These are phyloP conservation scores for Ulota crispa DNA, from an alignment of 225 moss, liverwort and hornwort species.

Conservation along the genomic window DNA sequence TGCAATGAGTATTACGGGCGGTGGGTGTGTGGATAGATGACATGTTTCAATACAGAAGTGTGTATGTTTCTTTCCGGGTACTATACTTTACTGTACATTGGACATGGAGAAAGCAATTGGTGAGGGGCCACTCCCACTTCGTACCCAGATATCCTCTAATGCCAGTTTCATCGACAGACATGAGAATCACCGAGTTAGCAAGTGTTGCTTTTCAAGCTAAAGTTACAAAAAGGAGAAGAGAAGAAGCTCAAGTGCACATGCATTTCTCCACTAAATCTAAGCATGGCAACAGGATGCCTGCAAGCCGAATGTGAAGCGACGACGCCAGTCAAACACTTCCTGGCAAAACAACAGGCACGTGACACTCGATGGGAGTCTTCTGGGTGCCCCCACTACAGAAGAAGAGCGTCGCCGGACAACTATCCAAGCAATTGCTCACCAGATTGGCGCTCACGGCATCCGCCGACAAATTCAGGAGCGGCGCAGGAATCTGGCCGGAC, in stretches of 20 bases:
- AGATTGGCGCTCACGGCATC: constrained; percentile 40
- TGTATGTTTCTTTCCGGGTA: too few relatives aligned
- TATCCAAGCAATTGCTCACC: constrained; percentile 48
- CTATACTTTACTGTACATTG: too few relatives aligned
- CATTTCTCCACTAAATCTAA: not conserved
- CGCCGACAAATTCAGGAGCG: constrained; percentile 40
- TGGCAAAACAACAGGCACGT: constrained; percentile 35
- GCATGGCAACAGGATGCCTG: not conserved
- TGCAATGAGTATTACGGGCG: too few relatives aligned
- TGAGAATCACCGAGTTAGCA: not conserved
- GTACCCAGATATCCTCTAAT: too few relatives aligned
- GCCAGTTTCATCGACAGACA: not conserved
- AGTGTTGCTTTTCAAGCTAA: not conserved
- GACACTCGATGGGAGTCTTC: constrained; percentile 42
- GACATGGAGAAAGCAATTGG: too few relatives aligned
- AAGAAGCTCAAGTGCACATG: not conserved
- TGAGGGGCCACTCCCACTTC: too few relatives aligned
- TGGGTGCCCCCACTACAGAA: constrained; percentile 55
- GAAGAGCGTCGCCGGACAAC: constrained; percentile 45
- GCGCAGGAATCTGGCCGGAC: constrained; percentile 53
- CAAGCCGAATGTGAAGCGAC: not conserved
- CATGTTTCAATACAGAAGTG: too few relatives aligned
- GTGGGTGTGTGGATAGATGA: too few relatives aligned
- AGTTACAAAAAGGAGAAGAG: not conserved
- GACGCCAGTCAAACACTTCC: not conserved